Conservation (phyloP, 2,329 filamentous ascomycete genomes). For the Xylaria sp. region DNA sequence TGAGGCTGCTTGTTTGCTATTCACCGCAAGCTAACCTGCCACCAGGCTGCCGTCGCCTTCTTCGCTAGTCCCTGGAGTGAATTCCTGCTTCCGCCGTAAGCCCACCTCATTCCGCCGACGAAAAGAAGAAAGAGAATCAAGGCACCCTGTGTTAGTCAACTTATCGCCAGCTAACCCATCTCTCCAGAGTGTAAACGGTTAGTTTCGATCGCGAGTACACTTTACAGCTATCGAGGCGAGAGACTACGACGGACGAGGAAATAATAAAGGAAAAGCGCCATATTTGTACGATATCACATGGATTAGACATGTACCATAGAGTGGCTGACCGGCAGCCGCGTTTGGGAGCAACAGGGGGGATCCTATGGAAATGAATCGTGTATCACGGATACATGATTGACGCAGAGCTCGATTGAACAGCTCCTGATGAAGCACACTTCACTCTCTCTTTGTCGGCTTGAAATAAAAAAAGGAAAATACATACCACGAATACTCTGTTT, state of each 20-base stretch:
- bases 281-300: slow-evolving; percentile 33
- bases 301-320: slow-evolving; percentile 29
- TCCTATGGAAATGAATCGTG: slow-evolving; percentile 11
- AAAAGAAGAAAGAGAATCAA: background rate
- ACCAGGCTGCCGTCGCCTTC: slow-evolving; percentile 72
- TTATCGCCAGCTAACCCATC: slow-evolving; percentile 8
- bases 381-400: slow-evolving; percentile 28
- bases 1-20: background rate
- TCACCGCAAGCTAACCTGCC: slow-evolving; percentile 4
- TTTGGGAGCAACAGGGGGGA: background rate
- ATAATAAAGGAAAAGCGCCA: background rate
- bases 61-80: slow-evolving; percentile 76
- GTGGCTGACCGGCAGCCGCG: background rate
- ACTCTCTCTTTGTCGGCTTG: slow-evolving; percentile 1
- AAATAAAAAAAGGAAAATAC: slow-evolving; percentile 13
- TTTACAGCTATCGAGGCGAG: background rate
- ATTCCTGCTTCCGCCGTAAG: slow-evolving; percentile 73
- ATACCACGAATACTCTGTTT: background rate
- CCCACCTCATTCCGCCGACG: background rate
- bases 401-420: background rate
- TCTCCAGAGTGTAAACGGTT: slow-evolving; percentile 21
- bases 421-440: background rate
- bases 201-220: background rate
- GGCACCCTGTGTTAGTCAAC: background rate
- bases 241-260: background rate